These are phyloP conservation scores for Orbilia quercus DNA, from an alignment of 2,329 filamentous ascomycete species.

Conservation along the genomic window DNA sequence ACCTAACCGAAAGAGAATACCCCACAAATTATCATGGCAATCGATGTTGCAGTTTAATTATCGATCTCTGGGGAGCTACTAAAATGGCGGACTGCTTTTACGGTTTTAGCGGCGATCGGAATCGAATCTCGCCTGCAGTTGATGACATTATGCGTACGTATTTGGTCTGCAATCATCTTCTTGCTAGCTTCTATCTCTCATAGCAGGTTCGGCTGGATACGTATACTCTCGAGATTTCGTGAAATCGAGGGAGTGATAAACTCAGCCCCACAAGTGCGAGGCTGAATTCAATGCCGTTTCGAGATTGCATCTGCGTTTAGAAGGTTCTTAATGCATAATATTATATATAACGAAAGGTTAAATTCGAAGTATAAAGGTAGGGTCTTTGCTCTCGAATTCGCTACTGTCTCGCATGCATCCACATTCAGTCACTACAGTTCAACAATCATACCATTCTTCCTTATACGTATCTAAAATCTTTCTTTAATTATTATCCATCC, in stretches of 20 bases:
- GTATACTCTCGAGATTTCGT: too few species aligned
- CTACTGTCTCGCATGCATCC: too few species aligned
- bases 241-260: too few species aligned
- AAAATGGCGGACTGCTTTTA: neutral
- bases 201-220: too few species aligned
- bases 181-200: too few species aligned
- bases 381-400: neutral
- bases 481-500: too few species aligned
- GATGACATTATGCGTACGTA: neutral
- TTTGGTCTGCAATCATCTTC: neutral
- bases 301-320: too few species aligned
- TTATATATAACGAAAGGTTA: too few species aligned
- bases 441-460: neutral
- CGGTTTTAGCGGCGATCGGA: neutral
- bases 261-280: neutral
- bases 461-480: too few species aligned
- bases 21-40: neutral
- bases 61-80: neutral
- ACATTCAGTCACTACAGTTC: neutral
- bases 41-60: neutral
- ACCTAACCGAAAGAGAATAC: neutral
- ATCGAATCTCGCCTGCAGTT: neutral
- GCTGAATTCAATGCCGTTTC: constrained; percentile 1
- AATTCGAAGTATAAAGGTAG: neutral
- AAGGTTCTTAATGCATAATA: too few species aligned